phyloP scores from a whole-genome alignment of 768 basidiomycete species.

The Mycena capillaripes region DNA sequence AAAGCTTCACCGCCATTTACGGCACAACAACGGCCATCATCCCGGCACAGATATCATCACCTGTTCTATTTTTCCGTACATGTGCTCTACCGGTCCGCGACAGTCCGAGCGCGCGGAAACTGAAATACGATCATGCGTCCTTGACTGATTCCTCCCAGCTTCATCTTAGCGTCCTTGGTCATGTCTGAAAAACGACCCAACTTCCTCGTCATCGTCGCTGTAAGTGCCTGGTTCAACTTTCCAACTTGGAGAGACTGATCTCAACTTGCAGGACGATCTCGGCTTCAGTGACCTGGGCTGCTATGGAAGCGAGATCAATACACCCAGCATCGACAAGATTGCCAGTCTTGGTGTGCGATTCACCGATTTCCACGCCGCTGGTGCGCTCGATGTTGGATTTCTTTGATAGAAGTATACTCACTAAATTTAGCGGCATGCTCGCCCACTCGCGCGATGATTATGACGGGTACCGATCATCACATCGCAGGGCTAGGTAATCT shows the following conservation, averaged over 20 bases:
- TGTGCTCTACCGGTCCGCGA: too few relatives aligned
- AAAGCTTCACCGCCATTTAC: too few relatives aligned
- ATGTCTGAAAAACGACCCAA: conserved; percentile 24
- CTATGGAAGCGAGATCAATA: conserved; percentile 22
- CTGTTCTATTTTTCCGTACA: too few relatives aligned
- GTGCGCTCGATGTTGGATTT: not conserved
- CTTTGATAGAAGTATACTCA: not conserved
- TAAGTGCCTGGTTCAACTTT: not conserved
- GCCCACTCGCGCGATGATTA: conserved; percentile 25
- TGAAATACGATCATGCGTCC: not conserved
- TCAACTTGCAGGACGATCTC: conserved; percentile 6
- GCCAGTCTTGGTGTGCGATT: conserved; percentile 14
- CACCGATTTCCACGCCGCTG: conserved; percentile 25
- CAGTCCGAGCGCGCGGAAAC: too few relatives aligned
- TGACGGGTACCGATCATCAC: conserved; percentile 22
- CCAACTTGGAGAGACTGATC: not conserved
- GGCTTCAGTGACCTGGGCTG: conserved; percentile 24
- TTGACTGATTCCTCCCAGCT: too few relatives aligned
- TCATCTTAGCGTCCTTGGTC: not conserved
- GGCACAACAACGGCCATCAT: too few relatives aligned
- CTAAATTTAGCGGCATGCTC: conserved; percentile 16
- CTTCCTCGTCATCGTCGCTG: conserved; percentile 23
- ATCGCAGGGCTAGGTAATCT: conserved; percentile 19
- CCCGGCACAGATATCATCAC: too few relatives aligned
- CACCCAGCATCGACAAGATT: conserved; percentile 22